phyloP scores from a whole-genome alignment of 306 rosid genomes.

The Fagus sylvatica region DNA sequence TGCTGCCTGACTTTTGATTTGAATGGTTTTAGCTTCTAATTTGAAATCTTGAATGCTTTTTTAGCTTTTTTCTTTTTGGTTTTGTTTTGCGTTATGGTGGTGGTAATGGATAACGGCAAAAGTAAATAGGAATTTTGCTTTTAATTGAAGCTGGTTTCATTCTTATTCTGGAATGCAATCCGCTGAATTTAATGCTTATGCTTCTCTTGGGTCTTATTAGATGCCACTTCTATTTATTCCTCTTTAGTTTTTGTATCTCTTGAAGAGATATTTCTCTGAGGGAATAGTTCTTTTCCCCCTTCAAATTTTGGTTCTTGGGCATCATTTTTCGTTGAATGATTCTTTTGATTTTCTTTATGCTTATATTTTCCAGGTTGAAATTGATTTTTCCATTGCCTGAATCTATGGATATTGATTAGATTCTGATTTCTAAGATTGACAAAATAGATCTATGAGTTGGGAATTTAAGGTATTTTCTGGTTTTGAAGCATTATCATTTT shows the following conservation, averaged over 20 bases:
- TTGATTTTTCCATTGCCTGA: not conserved
- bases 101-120: slow-evolving; percentile 32
- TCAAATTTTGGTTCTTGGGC: not conserved
- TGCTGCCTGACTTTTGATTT: not conserved
- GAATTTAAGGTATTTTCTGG: slow-evolving; percentile 16
- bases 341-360: not conserved
- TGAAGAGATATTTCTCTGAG: not conserved
- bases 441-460: not conserved
- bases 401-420: not conserved
- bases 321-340: not conserved
- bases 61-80: not conserved
- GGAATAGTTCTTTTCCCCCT: not conserved
- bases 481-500: not conserved
- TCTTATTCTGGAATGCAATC: slow-evolving; percentile 26
- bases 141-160: slow-evolving; percentile 21
- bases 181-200: slow-evolving; percentile 33
- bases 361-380: not conserved
- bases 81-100: slow-evolving; percentile 28
- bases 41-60: not conserved
- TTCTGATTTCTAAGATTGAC: not conserved
- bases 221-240: slow-evolving; percentile 32
- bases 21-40: not conserved
- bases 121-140: slow-evolving; percentile 25
- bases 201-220: slow-evolving; percentile 29
- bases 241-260: slow-evolving; percentile 17